Evolutionary conservation across 495 filamentous ascomycete genomes (phyloP).

Genomic region (Penicillium pulvis): DNA sequence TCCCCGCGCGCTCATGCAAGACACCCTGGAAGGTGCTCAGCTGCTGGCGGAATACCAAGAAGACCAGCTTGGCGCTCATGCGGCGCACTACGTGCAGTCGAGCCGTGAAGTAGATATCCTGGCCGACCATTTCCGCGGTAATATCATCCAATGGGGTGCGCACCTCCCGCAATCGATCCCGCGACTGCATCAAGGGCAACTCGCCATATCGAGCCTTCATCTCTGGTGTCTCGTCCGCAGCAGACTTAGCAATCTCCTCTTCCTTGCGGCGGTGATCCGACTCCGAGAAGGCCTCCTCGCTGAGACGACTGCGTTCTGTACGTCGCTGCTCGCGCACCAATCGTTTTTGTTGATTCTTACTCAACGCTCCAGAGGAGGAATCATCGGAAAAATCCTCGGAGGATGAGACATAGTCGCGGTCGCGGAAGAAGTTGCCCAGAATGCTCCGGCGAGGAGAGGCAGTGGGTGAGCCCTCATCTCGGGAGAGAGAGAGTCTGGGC

Average conservation of each 20-base stretch:
- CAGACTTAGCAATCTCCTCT: constrained; percentile 42
- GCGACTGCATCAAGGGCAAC: constrained; percentile 53
- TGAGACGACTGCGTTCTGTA: constrained; percentile 47
- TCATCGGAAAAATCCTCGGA: constrained; percentile 54
- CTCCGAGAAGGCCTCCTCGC: constrained; percentile 54
- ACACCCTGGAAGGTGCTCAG: constrained; percentile 76
- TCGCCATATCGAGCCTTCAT: constrained; percentile 65
- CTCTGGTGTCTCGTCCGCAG: constrained; percentile 46
- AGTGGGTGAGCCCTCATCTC: constrained; percentile 17
- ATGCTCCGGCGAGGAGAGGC: constrained; percentile 45
- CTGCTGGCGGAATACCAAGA: constrained; percentile 84
- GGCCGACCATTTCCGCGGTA: constrained; percentile 59
- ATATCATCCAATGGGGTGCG: constrained; percentile 55
- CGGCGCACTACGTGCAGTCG: constrained; percentile 81
- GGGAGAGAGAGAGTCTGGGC: constrained; percentile 21
- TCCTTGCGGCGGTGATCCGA: constrained; percentile 46
- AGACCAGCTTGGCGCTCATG: constrained; percentile 86
- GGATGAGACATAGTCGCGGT: constrained; percentile 44
- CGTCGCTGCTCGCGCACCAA: constrained; percentile 46
- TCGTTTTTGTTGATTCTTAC: constrained; percentile 58
- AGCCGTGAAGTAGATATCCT: constrained; percentile 75
- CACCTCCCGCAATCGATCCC: constrained; percentile 35
- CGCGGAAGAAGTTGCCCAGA: constrained; percentile 42
- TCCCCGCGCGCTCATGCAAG: constrained; percentile 55
- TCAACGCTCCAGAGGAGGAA: constrained; percentile 37